These are phyloP conservation scores for Hypoxylon cercidicola DNA, from an alignment of 495 filamentous ascomycete genomes.

Conservation along the genomic window DNA sequence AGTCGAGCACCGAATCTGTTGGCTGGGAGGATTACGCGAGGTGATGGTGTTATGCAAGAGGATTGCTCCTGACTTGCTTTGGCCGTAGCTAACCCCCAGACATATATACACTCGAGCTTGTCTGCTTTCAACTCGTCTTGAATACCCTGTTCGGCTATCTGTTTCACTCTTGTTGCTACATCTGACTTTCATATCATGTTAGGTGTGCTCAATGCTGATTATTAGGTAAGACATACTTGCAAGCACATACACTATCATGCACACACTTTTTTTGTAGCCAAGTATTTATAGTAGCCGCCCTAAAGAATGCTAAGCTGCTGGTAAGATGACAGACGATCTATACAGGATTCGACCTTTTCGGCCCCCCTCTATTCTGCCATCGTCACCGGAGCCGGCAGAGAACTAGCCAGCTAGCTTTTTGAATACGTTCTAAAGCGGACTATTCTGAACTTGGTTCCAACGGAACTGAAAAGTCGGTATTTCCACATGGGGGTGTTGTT, in stretches of 20 bases:
- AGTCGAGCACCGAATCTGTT: neutral
- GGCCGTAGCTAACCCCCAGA: too few relatives aligned
- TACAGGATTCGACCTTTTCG: conserved; percentile 1
- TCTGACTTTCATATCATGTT: neutral
- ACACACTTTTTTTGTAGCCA: neutral
- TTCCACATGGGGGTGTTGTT: conserved; percentile 32
- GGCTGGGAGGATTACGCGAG: conserved; percentile 26
- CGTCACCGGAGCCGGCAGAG: conserved; percentile 9
- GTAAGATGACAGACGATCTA: conserved; percentile 17
- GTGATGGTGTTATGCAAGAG: conserved; percentile 24
- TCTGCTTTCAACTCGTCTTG: too few relatives aligned
- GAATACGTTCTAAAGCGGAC: conserved; percentile 1
- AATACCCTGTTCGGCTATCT: too few relatives aligned
- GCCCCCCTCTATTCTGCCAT: conserved; percentile 13
- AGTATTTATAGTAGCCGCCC: conserved; percentile 41
- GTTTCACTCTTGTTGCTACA: neutral
- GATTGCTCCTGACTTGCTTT: too few relatives aligned
- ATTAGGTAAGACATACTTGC: conserved; percentile 18
- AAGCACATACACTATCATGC: neutral
- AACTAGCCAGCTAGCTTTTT: conserved; percentile 2
- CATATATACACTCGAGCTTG: neutral
- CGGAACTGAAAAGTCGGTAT: conserved; percentile 25
- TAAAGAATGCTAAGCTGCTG: conserved; percentile 25
- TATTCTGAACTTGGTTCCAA: conserved; percentile 27
- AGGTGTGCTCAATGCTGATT: too few relatives aligned